phyloP scores from a whole-genome alignment of 257 asterid species.

The Rhazya stricta region DNA sequence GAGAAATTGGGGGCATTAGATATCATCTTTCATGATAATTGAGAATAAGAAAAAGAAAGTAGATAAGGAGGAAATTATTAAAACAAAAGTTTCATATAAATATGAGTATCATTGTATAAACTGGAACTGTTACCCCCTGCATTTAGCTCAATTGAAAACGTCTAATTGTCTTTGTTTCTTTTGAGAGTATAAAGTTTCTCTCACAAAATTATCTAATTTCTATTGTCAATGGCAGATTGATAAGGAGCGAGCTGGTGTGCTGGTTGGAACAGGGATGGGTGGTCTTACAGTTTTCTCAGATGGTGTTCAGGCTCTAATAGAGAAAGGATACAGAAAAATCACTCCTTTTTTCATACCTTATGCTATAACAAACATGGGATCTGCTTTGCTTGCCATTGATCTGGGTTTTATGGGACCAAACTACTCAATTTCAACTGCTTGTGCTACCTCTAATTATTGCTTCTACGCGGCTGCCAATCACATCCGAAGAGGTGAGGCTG shows the following conservation, averaged over 20 bases:
- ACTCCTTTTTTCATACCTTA: conserved; percentile 93
- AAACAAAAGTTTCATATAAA: neutral
- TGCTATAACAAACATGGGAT: conserved; percentile 89
- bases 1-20: neutral
- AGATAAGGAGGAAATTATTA: neutral
- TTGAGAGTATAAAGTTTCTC: neutral
- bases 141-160: neutral
- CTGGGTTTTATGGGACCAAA: conserved; percentile 94
- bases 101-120: neutral
- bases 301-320: conserved; percentile 77
- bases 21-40: neutral
- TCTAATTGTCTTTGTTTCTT: neutral
- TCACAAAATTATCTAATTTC: conserved; percentile 12
- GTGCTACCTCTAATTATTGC: conserved; percentile 93
- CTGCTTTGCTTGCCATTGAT: conserved; percentile 91
- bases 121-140: neutral
- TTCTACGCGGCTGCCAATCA: conserved; percentile 95
- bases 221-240: conserved; percentile 50
- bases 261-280: conserved; percentile 95
- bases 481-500: conserved; percentile 97
- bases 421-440: conserved; percentile 92
- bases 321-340: conserved; percentile 74
- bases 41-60: neutral
- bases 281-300: conserved; percentile 85
- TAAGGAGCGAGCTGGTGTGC: conserved; percentile 81